Evolutionary conservation across 2,329 filamentous ascomycete species (phyloP).

Genomic region (Helotiales sp.): DNA sequence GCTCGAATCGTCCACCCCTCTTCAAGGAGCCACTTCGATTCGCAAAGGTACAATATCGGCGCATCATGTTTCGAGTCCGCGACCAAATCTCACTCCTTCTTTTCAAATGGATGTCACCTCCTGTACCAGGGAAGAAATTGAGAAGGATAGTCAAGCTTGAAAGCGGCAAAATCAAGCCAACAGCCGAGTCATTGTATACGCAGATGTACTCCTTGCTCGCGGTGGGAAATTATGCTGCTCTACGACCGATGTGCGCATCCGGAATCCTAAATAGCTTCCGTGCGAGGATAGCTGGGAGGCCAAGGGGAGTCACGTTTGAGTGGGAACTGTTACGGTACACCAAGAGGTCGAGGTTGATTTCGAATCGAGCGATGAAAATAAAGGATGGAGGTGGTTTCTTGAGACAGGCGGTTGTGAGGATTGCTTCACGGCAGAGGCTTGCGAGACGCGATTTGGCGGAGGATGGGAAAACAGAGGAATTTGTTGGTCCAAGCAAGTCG

Average conservation of each 20-base stretch:
- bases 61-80: conserved; percentile 25
- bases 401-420: conserved; percentile 61
- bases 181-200: conserved; percentile 59
- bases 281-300: conserved; percentile 54
- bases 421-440: conserved; percentile 56
- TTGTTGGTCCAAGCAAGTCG: conserved; percentile 49
- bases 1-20: conserved; percentile 32
- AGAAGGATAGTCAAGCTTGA: conserved; percentile 42
- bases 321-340: conserved; percentile 59
- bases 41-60: conserved; percentile 31
- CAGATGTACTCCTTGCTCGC: conserved; percentile 64
- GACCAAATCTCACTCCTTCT: conserved; percentile 25
- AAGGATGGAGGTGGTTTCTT: conserved; percentile 45
- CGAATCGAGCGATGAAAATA: conserved; percentile 52
- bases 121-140: conserved; percentile 8
- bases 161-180: conserved; percentile 45
- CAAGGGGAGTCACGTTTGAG: conserved; percentile 42
- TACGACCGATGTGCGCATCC: conserved; percentile 54
- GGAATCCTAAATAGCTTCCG: conserved; percentile 52
- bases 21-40: conserved; percentile 27
- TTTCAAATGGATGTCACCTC: conserved; percentile 22
- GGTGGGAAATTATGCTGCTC: conserved; percentile 50
- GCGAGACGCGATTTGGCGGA: conserved; percentile 35
- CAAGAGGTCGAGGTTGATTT: conserved; percentile 38
- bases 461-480: conserved; percentile 40